Percentiles rank a stretch among this genome's conserved stretches.
Evolutionary conservation across 2,329 filamentous ascomycete species (phyloP).

Genomic region (Volutella citrinella): DNA sequence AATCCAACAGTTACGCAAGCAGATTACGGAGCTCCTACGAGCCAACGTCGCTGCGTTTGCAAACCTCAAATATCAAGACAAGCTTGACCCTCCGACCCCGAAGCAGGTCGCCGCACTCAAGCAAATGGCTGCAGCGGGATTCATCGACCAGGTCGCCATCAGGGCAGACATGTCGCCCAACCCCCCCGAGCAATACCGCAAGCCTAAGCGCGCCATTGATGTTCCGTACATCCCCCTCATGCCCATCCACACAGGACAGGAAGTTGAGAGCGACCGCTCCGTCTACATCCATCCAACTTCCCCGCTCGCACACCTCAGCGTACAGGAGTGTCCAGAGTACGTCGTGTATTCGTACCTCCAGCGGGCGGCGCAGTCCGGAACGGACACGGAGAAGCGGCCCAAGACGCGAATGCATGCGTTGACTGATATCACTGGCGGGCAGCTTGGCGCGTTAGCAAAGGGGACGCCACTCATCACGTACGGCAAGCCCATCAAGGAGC

Average conservation of each 20-base stretch:
- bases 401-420: conserved; percentile 88
- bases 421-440: conserved; percentile 71
- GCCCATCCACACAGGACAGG: conserved; percentile 50
- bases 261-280: conserved; percentile 54
- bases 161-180: conserved; percentile 80
- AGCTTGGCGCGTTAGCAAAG: conserved; percentile 75
- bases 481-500: conserved; percentile 89
- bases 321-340: conserved; percentile 78
- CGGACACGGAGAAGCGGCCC: conserved; percentile 52
- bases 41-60: conserved; percentile 67
- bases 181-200: conserved; percentile 63
- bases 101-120: conserved; percentile 78
- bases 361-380: conserved; percentile 52
- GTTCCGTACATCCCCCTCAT: conserved; percentile 88
- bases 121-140: conserved; percentile 87
- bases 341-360: conserved; percentile 87
- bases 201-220: conserved; percentile 82
- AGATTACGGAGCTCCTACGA: conserved; percentile 78
- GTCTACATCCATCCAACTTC: conserved; percentile 90
- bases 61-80: conserved; percentile 54
- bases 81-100: conserved; percentile 56
- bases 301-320: conserved; percentile 66
- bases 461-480: conserved; percentile 81
- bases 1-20: conserved; percentile 75
- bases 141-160: conserved; percentile 92